Evolutionary conservation across 257 asterid genomes (phyloP), one percentile per base, ranked within the genome.

Genomic region (Ilex asprella): DNA sequence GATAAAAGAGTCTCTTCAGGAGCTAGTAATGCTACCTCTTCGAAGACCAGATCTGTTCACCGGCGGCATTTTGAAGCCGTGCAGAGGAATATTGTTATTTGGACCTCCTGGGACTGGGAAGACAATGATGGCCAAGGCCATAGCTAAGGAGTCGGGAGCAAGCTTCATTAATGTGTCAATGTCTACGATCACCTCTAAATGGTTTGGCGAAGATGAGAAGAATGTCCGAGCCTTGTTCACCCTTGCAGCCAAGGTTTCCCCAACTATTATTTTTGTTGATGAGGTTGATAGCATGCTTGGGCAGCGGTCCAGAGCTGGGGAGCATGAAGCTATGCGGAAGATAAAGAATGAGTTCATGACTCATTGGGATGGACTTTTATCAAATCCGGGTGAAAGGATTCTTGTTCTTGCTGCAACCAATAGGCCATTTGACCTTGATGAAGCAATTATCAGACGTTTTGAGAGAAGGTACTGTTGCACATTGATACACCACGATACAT

Each of bases 241-340:
- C 66, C 82, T 87, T 10, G 97, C 97, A 15, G 82, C 90, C 31
- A 90, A 90, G 76, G 96, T 90, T 9, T 80, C 95, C 35, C 97
- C 97, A 1, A 87, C 97, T n/a, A 87, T 90, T 31, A 83, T 90
- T 64, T 87, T 90, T 66, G 95, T 90, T 41, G 95, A 90, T 66
- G 97, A 90, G 74, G 97, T 90, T 61, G 97, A 87, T 52, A 90
- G 95, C 81, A 85, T 90, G 97, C 87, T 89, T 53, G 95, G 95
- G 43, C 95, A 85, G 69, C 75, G 95, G 32, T 78, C 82, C 41
- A 76, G 86, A 71, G 79, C 82, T 0, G 95, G 97, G 56, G 97
- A 89, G 73, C 97, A 89, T 55, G 95, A 89, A 79, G 94, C 95
- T 35, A 87, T 85, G 94, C 67, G 97, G 64, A 89, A 89, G 76